These are phyloP conservation scores for Dimargaris cristalligena DNA, from an alignment of 192 early-diverging fungal genomes.

Conservation along the genomic window DNA sequence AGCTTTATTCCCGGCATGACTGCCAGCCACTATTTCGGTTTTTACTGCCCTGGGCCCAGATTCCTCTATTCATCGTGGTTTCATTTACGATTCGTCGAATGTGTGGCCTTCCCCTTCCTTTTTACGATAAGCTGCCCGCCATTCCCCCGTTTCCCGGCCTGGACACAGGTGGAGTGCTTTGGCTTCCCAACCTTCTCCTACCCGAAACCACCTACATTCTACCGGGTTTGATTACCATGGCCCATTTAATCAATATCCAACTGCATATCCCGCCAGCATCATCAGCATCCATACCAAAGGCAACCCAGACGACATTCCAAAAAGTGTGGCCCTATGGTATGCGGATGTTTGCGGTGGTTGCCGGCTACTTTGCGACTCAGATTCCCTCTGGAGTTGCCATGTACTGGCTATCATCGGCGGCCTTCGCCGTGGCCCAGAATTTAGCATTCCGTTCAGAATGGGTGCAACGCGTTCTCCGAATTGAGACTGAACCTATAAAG, in stretches of 20 bases:
- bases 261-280: slow-evolving; percentile 11
- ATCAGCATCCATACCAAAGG: slow-evolving; percentile 19
- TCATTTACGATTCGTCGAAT: slow-evolving; percentile 47
- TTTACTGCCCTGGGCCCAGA: slow-evolving; percentile 49
- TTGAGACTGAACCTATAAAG: too few relatives aligned
- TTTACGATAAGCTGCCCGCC: slow-evolving; percentile 18
- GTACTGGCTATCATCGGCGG: slow-evolving; percentile 55
- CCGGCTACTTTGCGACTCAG: slow-evolving; percentile 48
- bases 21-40: slow-evolving; percentile 43
- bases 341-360: slow-evolving; percentile 34
- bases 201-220: slow-evolving; percentile 49
- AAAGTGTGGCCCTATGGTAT: slow-evolving; percentile 33
- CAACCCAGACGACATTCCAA: slow-evolving; percentile 22
- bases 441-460: slow-evolving; percentile 29
- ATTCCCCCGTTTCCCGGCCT: slow-evolving; percentile 29
- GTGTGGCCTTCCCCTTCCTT: slow-evolving; percentile 40
- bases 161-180: slow-evolving; percentile 34
- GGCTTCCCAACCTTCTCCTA: slow-evolving; percentile 43
- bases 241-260: slow-evolving; percentile 55
- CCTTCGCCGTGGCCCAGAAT: slow-evolving; percentile 46
- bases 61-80: slow-evolving; percentile 57
- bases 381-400: slow-evolving; percentile 48
- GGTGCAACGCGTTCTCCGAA: slow-evolving; percentile 12
- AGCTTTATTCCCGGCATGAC: slow-evolving; percentile 37
- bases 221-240: slow-evolving; percentile 42